These are phyloP conservation scores for Byssoonygena ceratinophila DNA, from an alignment of 2,329 filamentous ascomycete genomes.

Conservation along the genomic window DNA sequence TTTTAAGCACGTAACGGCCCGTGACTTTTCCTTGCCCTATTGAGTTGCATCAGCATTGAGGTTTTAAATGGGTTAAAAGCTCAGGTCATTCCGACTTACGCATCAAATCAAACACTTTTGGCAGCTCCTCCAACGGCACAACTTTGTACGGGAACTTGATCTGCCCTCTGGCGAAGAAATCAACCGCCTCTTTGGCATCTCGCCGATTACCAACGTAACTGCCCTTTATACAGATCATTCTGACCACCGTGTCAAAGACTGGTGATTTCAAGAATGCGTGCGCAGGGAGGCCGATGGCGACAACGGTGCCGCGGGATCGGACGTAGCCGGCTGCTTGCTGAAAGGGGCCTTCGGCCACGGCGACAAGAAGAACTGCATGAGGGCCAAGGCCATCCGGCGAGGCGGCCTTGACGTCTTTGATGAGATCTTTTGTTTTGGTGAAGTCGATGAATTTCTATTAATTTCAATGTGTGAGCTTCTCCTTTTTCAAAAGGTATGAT, in stretches of 20 bases:
- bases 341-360: conserved; percentile 84
- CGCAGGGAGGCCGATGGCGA: conserved; percentile 81
- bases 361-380: conserved; percentile 76
- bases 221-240: conserved; percentile 87
- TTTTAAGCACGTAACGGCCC: conserved; percentile 37
- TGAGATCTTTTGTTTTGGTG: conserved; percentile 60
- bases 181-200: conserved; percentile 78
- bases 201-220: conserved; percentile 88
- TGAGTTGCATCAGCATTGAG: conserved; percentile 17
- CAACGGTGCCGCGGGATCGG: conserved; percentile 66
- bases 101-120: conserved; percentile 70
- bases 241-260: conserved; percentile 78
- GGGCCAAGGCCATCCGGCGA: conserved; percentile 74
- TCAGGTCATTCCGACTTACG: conserved; percentile 20
- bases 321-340: conserved; percentile 87
- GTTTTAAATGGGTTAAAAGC: no score
- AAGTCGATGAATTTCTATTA: conserved; percentile 65
- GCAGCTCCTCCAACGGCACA: conserved; percentile 67
- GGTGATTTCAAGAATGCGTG: conserved; percentile 69
- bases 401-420: conserved; percentile 71
- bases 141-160: conserved; percentile 83
- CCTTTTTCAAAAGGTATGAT: neutral
- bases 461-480: neutral
- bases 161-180: conserved; percentile 74
- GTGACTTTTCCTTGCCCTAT: conserved; percentile 34